Evolutionary conservation across 2,329 filamentous ascomycete species (phyloP), one percentile per base, ranked within the genome.

Genomic region (Chaetomiaceae sp.): DNA sequence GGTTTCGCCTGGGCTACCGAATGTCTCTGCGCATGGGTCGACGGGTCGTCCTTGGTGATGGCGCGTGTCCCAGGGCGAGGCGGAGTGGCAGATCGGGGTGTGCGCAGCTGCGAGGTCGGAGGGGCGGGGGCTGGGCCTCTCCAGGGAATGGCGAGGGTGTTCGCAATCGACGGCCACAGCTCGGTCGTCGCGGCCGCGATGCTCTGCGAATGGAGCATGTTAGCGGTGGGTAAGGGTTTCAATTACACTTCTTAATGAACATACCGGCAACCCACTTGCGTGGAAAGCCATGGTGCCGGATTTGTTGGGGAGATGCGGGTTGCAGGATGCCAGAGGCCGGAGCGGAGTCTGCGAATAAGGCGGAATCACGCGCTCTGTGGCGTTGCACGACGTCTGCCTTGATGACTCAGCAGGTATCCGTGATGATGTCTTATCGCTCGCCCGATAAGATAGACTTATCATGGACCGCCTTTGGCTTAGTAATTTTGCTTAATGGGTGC

Each of bases 131-230:
- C 49, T 11, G 56, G 42, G 32, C 40, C 56, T 54, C 58, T 58
- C 57, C 64, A 69, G 8, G 70, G 65, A 17, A 63, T 50, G 46
- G 62, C 58, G 14, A 71, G 50, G 11, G 66, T 66, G 49, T 63
- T 71, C 42, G 65, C 62, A 50, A 74, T 63, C 36, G 71, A 72
- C 44, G 72, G 71, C 68, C 69, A 70, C 43, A 73, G 54, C 30
- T 71, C 71, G 40, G 69, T 60, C 7, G 67, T 66, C 49, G 65
- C 67, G 39, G 67, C 67, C 51, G 67, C 68, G 57, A 73, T 63
- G 54, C 62, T 67, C 68, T 68, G 45, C 12, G 15, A 15, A 32
- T 11, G 56, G 49, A 10, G 10, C n/a, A 19, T 12, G 33, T 37
- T 20, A 38, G 37, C 14, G 14, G 8, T 29, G 3, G 18, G 11